Base-by-base conservation (phyloP, 208 protist genomes). In the Trypanosoma brucei region DNA sequence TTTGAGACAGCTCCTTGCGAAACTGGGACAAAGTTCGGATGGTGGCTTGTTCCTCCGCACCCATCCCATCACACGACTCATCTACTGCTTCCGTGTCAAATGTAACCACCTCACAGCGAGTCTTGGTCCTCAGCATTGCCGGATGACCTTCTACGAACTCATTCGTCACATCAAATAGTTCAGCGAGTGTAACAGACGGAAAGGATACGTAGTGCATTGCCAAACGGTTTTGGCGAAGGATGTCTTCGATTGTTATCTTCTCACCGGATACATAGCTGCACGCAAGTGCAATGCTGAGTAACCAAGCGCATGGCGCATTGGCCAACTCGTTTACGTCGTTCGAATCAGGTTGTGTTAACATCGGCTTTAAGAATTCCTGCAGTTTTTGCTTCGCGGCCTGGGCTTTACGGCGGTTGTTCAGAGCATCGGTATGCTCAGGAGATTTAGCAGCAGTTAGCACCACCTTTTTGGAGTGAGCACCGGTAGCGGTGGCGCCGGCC, bases 91-190 rank as follows among this genome's bases (percentile, higher is more conserved):
- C 78, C 13, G 61, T 81, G 72, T 93, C 81, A 62, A 94, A 90
- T 61, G 78, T 92, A 34, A 81, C 86, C 73, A 92, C 82, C 65
- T 96, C 87, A 63, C 84, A 91, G 71, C 90, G 84, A 40, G 92
- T 62, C 30, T 55, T 68, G 33, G 84, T 74, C 31, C 63, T 70
- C n/a, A 56, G 53, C 48, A 88, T 81, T 55, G 83, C 68, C 22
- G 59, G 75, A 75, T 92, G 76, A 40, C 70, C 58, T 36, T 30
- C 22, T 60, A 93, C 65, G 78, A 92, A 94, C 60, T 92, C 86
- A 61, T 80, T 84, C 30, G 76, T 70, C 3, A 87, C 46, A 62
- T 96, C 91, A 77, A 81, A 96, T 46, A 89, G 54, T 78, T 96
- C 79, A 0, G 88, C 76, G 38, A 96, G 82, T 0, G 91, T 96